Evolutionary conservation across 164 flowering plant genomes (phyloP).

Genomic region (Pachysandra terminalis): DNA sequence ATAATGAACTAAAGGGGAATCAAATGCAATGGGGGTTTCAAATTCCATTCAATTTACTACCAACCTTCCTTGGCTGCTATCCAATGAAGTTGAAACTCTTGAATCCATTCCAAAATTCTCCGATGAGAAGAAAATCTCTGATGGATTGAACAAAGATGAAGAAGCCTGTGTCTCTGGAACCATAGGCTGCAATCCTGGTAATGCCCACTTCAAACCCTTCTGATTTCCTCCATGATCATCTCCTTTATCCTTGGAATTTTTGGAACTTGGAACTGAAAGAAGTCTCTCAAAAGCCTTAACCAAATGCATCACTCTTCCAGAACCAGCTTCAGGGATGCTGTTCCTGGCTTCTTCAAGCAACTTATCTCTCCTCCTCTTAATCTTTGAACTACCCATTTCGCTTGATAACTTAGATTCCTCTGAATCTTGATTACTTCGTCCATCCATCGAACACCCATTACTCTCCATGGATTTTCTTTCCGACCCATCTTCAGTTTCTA

Average conservation of each 20-base stretch:
- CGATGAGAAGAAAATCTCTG: slow-evolving; percentile 51
- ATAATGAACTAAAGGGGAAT: not conserved
- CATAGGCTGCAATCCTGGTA: slow-evolving; percentile 69
- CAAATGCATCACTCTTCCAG: slow-evolving; percentile 75
- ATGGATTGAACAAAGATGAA: too few relatives aligned
- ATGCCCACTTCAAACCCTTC: slow-evolving; percentile 59
- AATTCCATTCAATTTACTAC: slow-evolving; percentile 6
- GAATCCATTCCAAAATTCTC: slow-evolving; percentile 64
- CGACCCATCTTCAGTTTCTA: slow-evolving; percentile 11
- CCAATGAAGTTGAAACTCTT: slow-evolving; percentile 51
- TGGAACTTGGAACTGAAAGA: slow-evolving; percentile 28
- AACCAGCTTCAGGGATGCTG: slow-evolving; percentile 62
- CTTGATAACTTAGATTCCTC: slow-evolving; percentile 12
- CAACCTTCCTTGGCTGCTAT: slow-evolving; percentile 72
- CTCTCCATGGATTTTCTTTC: slow-evolving; percentile 16
- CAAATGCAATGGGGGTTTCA: not conserved
- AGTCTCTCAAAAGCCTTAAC: slow-evolving; percentile 83
- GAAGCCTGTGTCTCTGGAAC: slow-evolving; percentile 30
- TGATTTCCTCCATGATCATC: slow-evolving; percentile 8
- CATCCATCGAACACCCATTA: not conserved
- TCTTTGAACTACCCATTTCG: slow-evolving; percentile 30
- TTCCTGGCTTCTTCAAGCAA: slow-evolving; percentile 59
- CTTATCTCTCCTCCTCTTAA: slow-evolving; percentile 62
- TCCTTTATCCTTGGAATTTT: slow-evolving; percentile 28
- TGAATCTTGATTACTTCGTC: slow-evolving; percentile 7